Base-by-base conservation (phyloP, 2,329 filamentous ascomycete genomes). In the Chrysosporium queenslandicum region DNA sequence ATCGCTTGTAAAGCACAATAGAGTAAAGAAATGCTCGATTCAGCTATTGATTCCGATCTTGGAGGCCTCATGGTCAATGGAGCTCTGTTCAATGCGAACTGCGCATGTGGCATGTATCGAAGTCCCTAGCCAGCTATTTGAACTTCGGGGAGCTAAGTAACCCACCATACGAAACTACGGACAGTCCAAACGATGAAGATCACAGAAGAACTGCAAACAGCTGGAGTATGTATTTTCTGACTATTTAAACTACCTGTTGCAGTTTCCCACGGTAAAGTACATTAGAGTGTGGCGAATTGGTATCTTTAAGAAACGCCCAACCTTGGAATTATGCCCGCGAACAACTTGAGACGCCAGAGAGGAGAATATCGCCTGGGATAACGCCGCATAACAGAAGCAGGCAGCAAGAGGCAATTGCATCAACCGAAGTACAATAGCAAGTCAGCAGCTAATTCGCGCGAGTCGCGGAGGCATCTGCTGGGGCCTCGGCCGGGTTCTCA, bases 301-400 rank as follows among this genome's bases (percentile, higher is more conserved):
- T 25, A 37, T 47, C 23, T 47, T n/a, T 47, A 30, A 37, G 25
- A 37, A 37, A 12, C 30, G 37, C 21, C 11, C 12, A 37, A 47
- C n/a, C 18, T 46, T 47, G 27, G 30, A 25, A 27, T 37, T 32
- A 23, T 37, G 12, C 8, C 20, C 11, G 36, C 18, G 12, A 34
- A 34, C 16, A 46, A n/a, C n/a, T n/a, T 9, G 27, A 37, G 30
- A 37, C 45, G 32, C 45, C 27, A 11, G 32, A 46, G 29, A 29
- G 45, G 45, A 29, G 30, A 37, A 37, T 36, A 47, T 47, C 21
- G 30, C 32, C 12, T 37, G 27, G 21, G 30, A 47, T 27, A 47
- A 47, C 36, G 37, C 46, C 27, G 36, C 36, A 30, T 32, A 32
- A 40, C n/a, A 20, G 23, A 39, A 41, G 3, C 21, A 30, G 36